Evolutionary conservation across 495 filamentous ascomycete genomes (phyloP).

Genomic region (Chaetomium fimeti): DNA sequence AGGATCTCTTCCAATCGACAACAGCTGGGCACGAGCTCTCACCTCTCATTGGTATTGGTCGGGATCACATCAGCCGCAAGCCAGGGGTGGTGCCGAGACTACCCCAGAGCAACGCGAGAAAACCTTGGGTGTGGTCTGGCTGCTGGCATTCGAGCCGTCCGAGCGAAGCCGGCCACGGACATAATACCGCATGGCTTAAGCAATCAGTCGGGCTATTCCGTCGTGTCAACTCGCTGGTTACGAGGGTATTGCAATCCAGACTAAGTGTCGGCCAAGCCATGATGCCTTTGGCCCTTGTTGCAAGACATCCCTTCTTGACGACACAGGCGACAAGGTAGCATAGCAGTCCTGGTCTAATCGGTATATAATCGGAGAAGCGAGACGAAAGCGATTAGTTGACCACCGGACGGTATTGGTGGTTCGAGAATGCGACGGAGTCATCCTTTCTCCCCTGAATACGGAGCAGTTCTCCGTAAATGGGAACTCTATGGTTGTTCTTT

Average conservation of each 20-base stretch:
- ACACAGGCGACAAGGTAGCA: too few species aligned
- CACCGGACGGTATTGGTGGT: not conserved
- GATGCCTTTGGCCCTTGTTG: too few species aligned
- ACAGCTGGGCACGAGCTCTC: not conserved
- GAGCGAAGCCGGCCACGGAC: too few species aligned
- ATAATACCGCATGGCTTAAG: too few species aligned
- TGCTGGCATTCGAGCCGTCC: too few species aligned
- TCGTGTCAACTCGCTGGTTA: too few species aligned
- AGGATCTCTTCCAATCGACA: not conserved
- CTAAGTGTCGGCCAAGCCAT: too few species aligned
- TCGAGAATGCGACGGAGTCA: not conserved
- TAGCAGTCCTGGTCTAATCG: not conserved
- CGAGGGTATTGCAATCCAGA: too few species aligned
- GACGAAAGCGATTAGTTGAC: not conserved
- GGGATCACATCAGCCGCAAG: not conserved
- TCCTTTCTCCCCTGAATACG: not conserved
- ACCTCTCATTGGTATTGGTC: not conserved
- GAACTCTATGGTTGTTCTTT: not conserved
- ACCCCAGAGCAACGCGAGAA: not conserved
- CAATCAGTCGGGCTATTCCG: too few species aligned
- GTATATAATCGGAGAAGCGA: not conserved
- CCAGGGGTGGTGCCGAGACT: not conserved
- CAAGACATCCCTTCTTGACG: too few species aligned
- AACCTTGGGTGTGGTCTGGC: too few species aligned
- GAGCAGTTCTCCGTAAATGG: not conserved